Evolutionary conservation across 768 basidiomycete species (phyloP), one percentile per base, ranked within the genome.

Genomic region (Lyophyllum shimeji): DNA sequence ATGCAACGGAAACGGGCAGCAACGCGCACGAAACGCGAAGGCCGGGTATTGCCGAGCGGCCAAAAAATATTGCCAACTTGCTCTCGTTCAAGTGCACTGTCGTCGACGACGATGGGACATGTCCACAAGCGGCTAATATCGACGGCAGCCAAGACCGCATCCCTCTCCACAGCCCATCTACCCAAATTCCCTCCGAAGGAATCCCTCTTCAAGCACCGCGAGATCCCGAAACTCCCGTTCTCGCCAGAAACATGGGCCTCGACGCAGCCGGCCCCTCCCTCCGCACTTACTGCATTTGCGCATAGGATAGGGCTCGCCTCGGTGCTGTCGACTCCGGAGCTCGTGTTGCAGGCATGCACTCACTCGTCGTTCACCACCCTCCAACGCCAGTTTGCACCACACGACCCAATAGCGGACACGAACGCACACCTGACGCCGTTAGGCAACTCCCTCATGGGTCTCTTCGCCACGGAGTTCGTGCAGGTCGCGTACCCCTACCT

Each of bases 381-480:
- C 50, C 80, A 82, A 65, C 70, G 78, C 53, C 77, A 80, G 59
- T 80, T 86, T 60, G 75, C 81, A 64, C 85, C 88, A 13, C 66
- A 80, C 60, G 76, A 79, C 39, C 75, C 81, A 23, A 63, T 69
- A 17, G 84, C 85, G 34, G 67, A 75, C 25, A 86, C 86, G 43
- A 98, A 98, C 74, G 86, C 79, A 8, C 82, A 89, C 48, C 82
- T 96, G 13, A 79, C 87, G 2, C 70, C 80, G 0, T 72, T 95
- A 13, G 95, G 95, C 39, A 97, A 97, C 75, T 80, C 90, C 0
- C 80, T 97, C 54, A 82, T 97, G 74, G 95, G 95, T 52, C 78
- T 97, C 27, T 95, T 97, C 68, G 89, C 93, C 8, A 73, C 91
- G 2, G 95, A 98, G 72, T 85, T 88, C 67, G 74, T 97, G 39